A percentile compares a stretch with the other conserved stretches of the same genome.
phyloP scores from a whole-genome alignment of 768 basidiomycete genomes.

The Panaeolus cyanescens region DNA sequence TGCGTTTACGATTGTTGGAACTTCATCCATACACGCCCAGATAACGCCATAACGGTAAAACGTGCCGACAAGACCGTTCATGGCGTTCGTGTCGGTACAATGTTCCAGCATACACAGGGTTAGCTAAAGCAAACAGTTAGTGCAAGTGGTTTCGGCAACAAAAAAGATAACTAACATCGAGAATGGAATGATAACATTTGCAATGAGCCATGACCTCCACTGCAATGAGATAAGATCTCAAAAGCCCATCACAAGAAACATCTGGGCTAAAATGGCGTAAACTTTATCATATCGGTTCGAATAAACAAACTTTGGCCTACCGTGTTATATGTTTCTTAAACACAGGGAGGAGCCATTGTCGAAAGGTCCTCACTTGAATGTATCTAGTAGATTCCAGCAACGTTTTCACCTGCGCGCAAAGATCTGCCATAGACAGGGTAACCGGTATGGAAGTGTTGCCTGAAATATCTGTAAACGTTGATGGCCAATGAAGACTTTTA shows the following conservation, averaged over 20 bases:
- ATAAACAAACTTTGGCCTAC: constrained; percentile 37
- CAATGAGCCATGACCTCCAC: constrained; percentile 62
- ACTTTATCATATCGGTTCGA: not conserved
- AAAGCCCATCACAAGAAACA: constrained; percentile 35
- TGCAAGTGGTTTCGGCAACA: constrained; percentile 1
- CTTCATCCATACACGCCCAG: constrained; percentile 77
- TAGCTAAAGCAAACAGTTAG: constrained; percentile 36
- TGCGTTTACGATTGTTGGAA: constrained; percentile 53
- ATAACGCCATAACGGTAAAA: constrained; percentile 72
- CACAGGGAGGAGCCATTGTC: constrained; percentile 75
- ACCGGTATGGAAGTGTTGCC: constrained; percentile 25
- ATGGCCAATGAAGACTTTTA: not conserved
- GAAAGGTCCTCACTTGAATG: constrained; percentile 72
- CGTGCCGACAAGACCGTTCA: constrained; percentile 67
- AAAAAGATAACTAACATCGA: constrained; percentile 60
- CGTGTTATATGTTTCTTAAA: constrained; percentile 53
- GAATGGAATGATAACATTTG: constrained; percentile 66
- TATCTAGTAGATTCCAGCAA: constrained; percentile 35
- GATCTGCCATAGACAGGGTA: constrained; percentile 24
- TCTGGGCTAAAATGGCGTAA: constrained; percentile 21
- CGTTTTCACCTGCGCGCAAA: not conserved
- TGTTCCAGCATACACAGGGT: constrained; percentile 56
- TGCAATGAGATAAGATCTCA: constrained; percentile 57
- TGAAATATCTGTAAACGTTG: constrained; percentile 22
- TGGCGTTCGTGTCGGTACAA: constrained; percentile 49